phyloP scores from a whole-genome alignment of 345 rosid genomes.

The Stellera chamaejasme region DNA sequence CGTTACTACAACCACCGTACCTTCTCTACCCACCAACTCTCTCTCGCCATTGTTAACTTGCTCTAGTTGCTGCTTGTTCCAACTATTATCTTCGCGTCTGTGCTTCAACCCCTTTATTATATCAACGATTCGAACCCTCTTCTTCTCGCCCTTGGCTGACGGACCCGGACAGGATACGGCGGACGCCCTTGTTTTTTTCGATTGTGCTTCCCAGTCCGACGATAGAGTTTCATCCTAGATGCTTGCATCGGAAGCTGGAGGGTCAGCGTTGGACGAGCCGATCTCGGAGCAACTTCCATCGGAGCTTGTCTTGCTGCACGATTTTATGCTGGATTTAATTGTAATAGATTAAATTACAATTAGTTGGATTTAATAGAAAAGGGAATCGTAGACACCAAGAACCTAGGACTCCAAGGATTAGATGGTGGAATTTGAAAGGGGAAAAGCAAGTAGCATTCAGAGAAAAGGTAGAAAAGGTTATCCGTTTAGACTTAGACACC shows the following conservation, averaged over 20 bases:
- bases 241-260: not conserved
- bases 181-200: conserved; percentile 10
- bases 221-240: conserved; percentile 13
- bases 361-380: too few relatives aligned
- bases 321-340: conserved; percentile 21
- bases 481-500: too few relatives aligned
- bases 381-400: too few relatives aligned
- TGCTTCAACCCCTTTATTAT: conserved; percentile 45
- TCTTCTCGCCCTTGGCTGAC: conserved; percentile 32
- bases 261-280: conserved; percentile 11
- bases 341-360: too few relatives aligned
- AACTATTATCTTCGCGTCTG: conserved; percentile 15
- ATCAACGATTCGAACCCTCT: conserved; percentile 55
- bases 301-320: conserved; percentile 19
- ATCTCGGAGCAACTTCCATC: conserved; percentile 14
- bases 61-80: conserved; percentile 13
- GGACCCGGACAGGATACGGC: conserved; percentile 13
- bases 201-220: conserved; percentile 26
- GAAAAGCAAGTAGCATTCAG: too few relatives aligned
- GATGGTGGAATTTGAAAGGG: too few relatives aligned
- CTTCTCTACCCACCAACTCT: conserved; percentile 20
- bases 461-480: too few relatives aligned
- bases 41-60: not conserved
- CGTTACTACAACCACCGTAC: conserved; percentile 15
- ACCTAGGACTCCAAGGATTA: too few relatives aligned